These are phyloP conservation scores for Coriolopsis trogii DNA, from an alignment of 1,284 basidiomycete genomes.

Conservation along the genomic window DNA sequence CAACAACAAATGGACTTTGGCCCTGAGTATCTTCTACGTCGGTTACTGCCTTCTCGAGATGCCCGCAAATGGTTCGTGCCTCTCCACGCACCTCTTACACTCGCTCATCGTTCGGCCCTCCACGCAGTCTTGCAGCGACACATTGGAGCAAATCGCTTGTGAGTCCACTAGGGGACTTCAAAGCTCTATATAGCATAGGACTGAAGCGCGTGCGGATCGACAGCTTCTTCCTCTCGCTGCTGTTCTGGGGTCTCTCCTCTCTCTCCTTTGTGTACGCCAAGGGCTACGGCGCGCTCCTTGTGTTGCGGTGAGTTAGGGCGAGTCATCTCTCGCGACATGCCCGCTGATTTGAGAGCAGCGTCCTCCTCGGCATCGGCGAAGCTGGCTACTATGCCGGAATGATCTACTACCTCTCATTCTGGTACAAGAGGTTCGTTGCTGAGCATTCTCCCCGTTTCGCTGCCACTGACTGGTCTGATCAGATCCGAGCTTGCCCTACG, in stretches of 20 bases:
- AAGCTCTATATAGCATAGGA: not conserved
- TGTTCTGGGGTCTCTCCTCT: slow-evolving; percentile 55
- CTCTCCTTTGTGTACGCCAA: slow-evolving; percentile 57
- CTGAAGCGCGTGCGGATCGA: not conserved
- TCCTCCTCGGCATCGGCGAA: slow-evolving; percentile 50
- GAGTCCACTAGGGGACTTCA: slow-evolving; percentile 22
- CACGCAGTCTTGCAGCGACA: slow-evolving; percentile 56
- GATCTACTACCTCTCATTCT: slow-evolving; percentile 61
- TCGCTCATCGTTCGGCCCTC: too few relatives aligned
- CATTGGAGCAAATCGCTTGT: slow-evolving; percentile 62
- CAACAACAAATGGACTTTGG: slow-evolving; percentile 58
- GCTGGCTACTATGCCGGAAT: slow-evolving; percentile 59
- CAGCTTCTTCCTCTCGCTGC: slow-evolving; percentile 56
- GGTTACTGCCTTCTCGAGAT: slow-evolving; percentile 62
- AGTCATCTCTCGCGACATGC: not conserved
- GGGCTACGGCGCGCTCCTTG: slow-evolving; percentile 50
- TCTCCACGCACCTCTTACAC: too few relatives aligned
- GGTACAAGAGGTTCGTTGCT: slow-evolving; percentile 38
- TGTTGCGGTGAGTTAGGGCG: slow-evolving; percentile 41
- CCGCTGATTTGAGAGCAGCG: slow-evolving; percentile 16
- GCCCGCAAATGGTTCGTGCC: slow-evolving; percentile 59
- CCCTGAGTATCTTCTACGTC: slow-evolving; percentile 58
- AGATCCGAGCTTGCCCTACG: slow-evolving; percentile 56
- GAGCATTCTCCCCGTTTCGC: not conserved
- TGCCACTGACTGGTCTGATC: not conserved